phyloP scores from a whole-genome alignment of 176 grass and related monocot species.

The Oryza glumipatula region DNA sequence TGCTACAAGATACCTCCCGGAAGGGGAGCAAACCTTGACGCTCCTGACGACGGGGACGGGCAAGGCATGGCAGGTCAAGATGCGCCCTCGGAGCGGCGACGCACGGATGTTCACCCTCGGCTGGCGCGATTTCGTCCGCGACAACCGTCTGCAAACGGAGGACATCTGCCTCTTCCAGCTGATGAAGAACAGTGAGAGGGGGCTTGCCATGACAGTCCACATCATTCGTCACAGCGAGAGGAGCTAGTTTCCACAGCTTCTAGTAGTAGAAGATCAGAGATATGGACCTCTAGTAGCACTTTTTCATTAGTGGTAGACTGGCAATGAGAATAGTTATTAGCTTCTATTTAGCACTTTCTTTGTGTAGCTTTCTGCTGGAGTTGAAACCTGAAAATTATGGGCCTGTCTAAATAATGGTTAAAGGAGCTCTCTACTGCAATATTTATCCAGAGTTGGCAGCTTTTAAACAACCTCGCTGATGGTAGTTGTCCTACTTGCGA shows the following conservation, averaged over 20 bases:
- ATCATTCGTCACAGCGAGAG: conserved; percentile 1
- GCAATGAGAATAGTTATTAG: not conserved
- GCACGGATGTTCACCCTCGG: not conserved
- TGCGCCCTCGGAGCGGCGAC: not conserved
- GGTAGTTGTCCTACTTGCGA: not conserved
- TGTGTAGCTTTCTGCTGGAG: not conserved
- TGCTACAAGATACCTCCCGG: not conserved
- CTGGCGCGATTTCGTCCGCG: conserved; percentile 34
- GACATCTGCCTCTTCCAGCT: conserved; percentile 55
- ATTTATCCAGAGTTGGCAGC: not conserved
- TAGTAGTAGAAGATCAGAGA: too few relatives aligned
- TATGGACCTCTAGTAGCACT: not conserved
- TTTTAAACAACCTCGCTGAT: not conserved
- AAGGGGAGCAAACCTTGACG: conserved; percentile 15
- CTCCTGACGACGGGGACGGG: not conserved
- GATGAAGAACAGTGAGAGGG: not conserved
- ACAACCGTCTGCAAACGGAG: conserved; percentile 30
- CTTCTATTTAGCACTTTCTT: not conserved
- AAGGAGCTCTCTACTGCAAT: not conserved
- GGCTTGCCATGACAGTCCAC: conserved; percentile 38
- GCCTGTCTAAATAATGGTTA: not conserved
- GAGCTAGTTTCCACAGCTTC: not conserved
- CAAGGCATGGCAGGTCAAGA: conserved; percentile 15
- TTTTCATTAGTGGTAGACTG: not conserved
- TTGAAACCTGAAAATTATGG: not conserved